Base-by-base conservation (phyloP, 805 yeast genomes). In the Ogataea glucozyma region DNA sequence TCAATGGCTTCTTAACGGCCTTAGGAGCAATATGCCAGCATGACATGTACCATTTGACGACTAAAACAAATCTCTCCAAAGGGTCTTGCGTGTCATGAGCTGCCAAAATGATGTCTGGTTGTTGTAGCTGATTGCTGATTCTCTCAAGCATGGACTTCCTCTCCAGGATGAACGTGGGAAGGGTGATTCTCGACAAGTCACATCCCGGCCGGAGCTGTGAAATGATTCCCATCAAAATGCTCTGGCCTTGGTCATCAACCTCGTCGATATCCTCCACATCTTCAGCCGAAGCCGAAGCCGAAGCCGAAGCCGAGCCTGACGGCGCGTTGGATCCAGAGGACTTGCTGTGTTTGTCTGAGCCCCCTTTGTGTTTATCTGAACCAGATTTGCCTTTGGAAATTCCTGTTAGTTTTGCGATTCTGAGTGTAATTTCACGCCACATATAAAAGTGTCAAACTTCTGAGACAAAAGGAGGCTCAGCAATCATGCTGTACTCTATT, bases 11-110 rank as follows among this genome's bases (percentile, higher is more conserved):
- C 63, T 93, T 93, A 12, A 93, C 99, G 3, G 98, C 99, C 61
- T 91, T 91, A 21, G 98, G 99, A 1, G 97, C 93, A 62, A 93
- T 93, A 61, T 93, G 97, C 98, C 98, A 93, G 36, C 95, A 88
- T 3, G 97, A 79, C 64, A 93, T 72, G 62, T 93, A 93, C 96
- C 97, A 91, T 57, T 81, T 79, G 17, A 85, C 82, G 6, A 91
- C 83, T 32, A 77, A 68, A 6, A 88, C 58, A 55, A 93, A 90
- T 44, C 98, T 75, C 43, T 78, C 72, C 17, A 83, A 56, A 2
- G 82, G 80, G 50, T 85, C 86, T 2, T 62, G 60, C 3, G 75
- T 67, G 3, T 57, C 56, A 50, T 84, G 84, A 0, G 97, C 97
- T 18, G 76, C 74, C 6, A 88, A 59, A 30, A 90, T 64, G 23